phyloP scores from a whole-genome alignment of 2,329 filamentous ascomycete species.

The Talaromyces marneffei region DNA sequence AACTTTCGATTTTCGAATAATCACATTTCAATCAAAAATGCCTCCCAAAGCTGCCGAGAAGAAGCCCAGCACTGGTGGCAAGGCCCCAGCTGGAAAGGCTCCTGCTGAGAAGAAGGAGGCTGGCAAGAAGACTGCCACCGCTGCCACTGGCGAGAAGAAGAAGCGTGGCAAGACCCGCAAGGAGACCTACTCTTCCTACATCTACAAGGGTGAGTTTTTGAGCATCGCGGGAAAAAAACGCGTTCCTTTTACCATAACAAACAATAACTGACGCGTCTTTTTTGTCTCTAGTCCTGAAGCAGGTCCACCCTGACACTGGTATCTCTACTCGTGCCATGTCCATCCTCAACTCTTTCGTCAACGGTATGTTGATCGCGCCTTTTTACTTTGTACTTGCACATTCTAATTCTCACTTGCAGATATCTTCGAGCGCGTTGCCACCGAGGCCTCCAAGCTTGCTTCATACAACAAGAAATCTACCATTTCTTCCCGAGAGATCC shows the following conservation, averaged over 20 bases:
- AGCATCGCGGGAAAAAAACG: not conserved
- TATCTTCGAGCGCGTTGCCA: constrained; percentile 98
- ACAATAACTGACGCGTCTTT: constrained; percentile 35
- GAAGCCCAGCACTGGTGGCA: constrained; percentile 89
- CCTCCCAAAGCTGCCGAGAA: constrained; percentile 97
- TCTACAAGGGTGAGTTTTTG: constrained; percentile 79
- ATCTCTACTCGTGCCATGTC: constrained; percentile 99
- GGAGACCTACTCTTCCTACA: constrained; percentile 99
- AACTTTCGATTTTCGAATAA: constrained; percentile 27
- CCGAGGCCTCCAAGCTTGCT: constrained; percentile 96
- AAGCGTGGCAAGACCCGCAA: constrained; percentile 99
- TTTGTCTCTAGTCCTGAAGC: constrained; percentile 75
- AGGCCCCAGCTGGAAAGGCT: constrained; percentile 74
- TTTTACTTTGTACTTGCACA: not conserved
- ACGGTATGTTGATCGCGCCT: constrained; percentile 58
- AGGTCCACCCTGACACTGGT: constrained; percentile 99
- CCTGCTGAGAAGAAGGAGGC: constrained; percentile 99
- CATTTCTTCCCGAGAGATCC: constrained; percentile 98
- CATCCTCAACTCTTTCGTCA: constrained; percentile 99
- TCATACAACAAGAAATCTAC: constrained; percentile 99
- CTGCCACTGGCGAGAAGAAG: constrained; percentile 96
- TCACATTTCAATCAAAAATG: constrained; percentile 57
- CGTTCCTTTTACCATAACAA: not conserved
- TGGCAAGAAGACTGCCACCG: constrained; percentile 90
- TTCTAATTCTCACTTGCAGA: constrained; percentile 50